phyloP scores from a whole-genome alignment of 345 rosid species.

The Garcia nutans region DNA sequence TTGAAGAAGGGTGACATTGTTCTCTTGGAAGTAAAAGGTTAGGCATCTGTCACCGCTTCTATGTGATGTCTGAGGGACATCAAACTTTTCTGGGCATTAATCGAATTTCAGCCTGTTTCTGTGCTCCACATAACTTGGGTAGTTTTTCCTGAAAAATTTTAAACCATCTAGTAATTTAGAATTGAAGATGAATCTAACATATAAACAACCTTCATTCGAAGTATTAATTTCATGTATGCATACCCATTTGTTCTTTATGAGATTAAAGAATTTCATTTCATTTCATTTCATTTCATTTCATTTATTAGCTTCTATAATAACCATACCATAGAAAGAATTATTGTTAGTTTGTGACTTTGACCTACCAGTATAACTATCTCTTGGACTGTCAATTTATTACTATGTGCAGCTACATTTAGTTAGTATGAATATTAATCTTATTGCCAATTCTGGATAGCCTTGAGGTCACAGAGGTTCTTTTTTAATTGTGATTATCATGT shows the following conservation, averaged over 20 bases:
- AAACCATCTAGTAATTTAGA: background rate
- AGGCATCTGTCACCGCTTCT: background rate
- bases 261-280: background rate
- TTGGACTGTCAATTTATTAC: constrained; percentile 5
- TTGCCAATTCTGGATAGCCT: background rate
- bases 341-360: background rate
- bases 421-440: background rate
- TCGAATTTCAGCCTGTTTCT: background rate
- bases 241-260: background rate
- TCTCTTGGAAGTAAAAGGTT: background rate
- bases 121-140: background rate
- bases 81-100: background rate
- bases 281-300: background rate
- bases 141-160: background rate
- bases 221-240: background rate
- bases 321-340: background rate
- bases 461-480: background rate
- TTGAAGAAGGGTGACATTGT: too few species aligned
- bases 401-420: background rate
- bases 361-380: constrained; percentile 5
- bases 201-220: background rate
- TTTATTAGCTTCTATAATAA: background rate
- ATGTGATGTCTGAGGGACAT: background rate
- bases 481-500: background rate
- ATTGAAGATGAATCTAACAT: background rate